Evolutionary conservation across 371 early-diverging fungal genomes (phyloP), one percentile per base, ranked within the genome.

Genomic region (Smittium culicis): DNA sequence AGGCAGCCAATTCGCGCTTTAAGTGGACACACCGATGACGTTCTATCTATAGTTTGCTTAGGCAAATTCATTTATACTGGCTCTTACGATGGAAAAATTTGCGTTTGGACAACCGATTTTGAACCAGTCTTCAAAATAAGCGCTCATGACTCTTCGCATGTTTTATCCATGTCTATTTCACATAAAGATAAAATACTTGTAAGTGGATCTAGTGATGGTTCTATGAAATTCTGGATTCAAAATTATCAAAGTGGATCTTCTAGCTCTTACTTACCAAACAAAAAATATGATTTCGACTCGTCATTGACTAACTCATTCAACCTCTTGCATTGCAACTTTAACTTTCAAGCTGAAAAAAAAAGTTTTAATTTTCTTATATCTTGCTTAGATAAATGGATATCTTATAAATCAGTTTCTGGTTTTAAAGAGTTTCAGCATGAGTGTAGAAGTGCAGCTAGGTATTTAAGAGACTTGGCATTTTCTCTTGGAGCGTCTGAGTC

Each of bases 51-150:
- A 35, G 73, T 74, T 0, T 68, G 81, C 5, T 67, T 76, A 57
- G 71, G 73, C 27, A 71, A 79, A 30, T 79, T 80, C 55, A 72
- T 90, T 35, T 83, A 83, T 34, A 84, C 86, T 64, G 87, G 85
- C 14, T 86, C 87, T 17, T 87, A 87, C 11, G 91, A 92, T 75
- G 89, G 88, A 31, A 77, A 79, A 32, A 85, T 91, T 35, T 86
- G 86, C 75, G 83, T 86, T 68, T 93, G 93, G 93, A 81, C 81
- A 63, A 74, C 81, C 58, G 80, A 80, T 33, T 86, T 90, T 60
- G 83, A 86, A 65, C 79, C 80, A n/a, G 63, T 80, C 32, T 83
- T 86, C 54, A 77, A 80, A 28, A 79, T 86, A 66, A 72, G 71
- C 14, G 86, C 59, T 5, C 67, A 84, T 28, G 86, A 85, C 67